phyloP scores from a whole-genome alignment of 2,329 filamentous ascomycete genomes.

The Fusarium sp. region DNA sequence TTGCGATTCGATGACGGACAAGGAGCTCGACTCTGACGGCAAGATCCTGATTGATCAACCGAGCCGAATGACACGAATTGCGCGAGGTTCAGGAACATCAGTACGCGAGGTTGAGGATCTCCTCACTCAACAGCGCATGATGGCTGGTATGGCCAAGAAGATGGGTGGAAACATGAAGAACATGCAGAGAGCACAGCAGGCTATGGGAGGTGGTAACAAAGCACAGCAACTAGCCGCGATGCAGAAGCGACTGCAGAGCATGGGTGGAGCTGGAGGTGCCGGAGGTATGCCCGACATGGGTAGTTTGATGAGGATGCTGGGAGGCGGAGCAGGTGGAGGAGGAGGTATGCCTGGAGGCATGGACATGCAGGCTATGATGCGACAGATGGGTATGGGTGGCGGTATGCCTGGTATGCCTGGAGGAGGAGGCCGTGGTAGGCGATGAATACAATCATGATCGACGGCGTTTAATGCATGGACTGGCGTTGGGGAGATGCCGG shows the following conservation, averaged over 20 bases:
- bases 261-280: constrained; percentile 80
- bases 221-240: constrained; percentile 94
- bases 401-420: constrained; percentile 46
- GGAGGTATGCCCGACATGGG: constrained; percentile 85
- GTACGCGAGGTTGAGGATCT: constrained; percentile 96
- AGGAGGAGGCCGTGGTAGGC: constrained; percentile 48
- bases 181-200: constrained; percentile 92
- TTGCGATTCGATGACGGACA: constrained; percentile 97
- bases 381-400: constrained; percentile 72
- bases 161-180: constrained; percentile 99
- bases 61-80: constrained; percentile 91
- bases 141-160: constrained; percentile 99
- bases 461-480: constrained; percentile 15
- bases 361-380: constrained; percentile 86
- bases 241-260: constrained; percentile 94
- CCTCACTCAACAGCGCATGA: constrained; percentile 98
- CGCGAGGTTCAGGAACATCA: constrained; percentile 88
- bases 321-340: constrained; percentile 69
- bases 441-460: constrained; percentile 30
- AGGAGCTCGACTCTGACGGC: constrained; percentile 94
- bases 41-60: constrained; percentile 95
- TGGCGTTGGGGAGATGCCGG: constrained; percentile 25
- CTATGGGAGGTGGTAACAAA: constrained; percentile 91
- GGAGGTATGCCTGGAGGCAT: constrained; percentile 76
- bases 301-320: constrained; percentile 92